Percentiles rank a stretch among this genome's conserved stretches.
Evolutionary conservation across 768 basidiomycete genomes (phyloP).

Genomic region (Termitomyces heimii): DNA sequence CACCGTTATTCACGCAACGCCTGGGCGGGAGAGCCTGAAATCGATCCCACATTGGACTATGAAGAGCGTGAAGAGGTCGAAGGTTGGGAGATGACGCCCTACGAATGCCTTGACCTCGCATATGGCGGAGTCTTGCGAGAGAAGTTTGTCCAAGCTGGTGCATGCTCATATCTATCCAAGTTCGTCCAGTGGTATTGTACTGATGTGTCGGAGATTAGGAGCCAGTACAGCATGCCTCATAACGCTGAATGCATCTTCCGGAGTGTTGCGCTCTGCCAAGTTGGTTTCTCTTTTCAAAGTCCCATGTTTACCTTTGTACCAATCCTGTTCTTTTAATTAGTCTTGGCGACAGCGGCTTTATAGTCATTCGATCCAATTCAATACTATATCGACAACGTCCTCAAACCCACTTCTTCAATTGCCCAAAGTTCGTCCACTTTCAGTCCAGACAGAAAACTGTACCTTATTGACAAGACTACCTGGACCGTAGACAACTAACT

Average conservation of each 20-base stretch:
- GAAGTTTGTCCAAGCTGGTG: conserved; percentile 59
- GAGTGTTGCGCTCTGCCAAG: conserved; percentile 75
- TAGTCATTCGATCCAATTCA: conserved; percentile 62
- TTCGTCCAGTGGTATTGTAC: conserved; percentile 12
- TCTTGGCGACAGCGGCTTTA: conserved; percentile 76
- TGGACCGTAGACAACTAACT: conserved; percentile 41
- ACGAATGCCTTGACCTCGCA: conserved; percentile 66
- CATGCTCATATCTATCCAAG: conserved; percentile 19
- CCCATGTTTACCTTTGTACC: not conserved
- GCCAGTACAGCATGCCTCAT: conserved; percentile 82
- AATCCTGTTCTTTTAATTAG: conserved; percentile 25
- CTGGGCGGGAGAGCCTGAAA: conserved; percentile 82
- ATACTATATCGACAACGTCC: conserved; percentile 47
- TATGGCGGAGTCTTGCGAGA: conserved; percentile 69
- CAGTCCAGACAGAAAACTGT: conserved; percentile 5
- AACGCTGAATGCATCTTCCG: conserved; percentile 69
- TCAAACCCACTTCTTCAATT: conserved; percentile 54
- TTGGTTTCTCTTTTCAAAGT: conserved; percentile 27
- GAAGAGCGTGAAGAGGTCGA: conserved; percentile 59
- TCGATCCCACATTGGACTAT: conserved; percentile 71
- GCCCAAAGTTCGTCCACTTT: conserved; percentile 36
- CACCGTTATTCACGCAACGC: conserved; percentile 64
- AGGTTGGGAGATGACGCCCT: conserved; percentile 73
- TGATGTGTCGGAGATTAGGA: conserved; percentile 34
- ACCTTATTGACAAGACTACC: not conserved